Percentiles rank a stretch among this genome's conserved stretches.
Evolutionary conservation across 2,329 filamentous ascomycete species (phyloP).

Genomic region (Cladosporium colombiae): DNA sequence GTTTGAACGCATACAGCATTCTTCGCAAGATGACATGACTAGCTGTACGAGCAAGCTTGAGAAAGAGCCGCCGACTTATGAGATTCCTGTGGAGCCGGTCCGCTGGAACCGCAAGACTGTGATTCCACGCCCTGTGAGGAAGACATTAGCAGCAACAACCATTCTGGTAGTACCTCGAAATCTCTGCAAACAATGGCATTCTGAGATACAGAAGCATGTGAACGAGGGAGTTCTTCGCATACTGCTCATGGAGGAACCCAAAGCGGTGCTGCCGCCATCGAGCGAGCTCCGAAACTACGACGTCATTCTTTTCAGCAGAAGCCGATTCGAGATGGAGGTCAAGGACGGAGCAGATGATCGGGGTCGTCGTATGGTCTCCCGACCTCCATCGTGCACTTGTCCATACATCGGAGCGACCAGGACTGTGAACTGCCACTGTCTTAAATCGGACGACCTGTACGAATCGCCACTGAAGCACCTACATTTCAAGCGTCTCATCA

Average conservation of each 20-base stretch:
- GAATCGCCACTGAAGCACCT: conserved; percentile 67
- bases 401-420: conserved; percentile 49
- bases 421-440: conserved; percentile 48
- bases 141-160: conserved; percentile 69
- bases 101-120: conserved; percentile 46
- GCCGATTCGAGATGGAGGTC: conserved; percentile 69
- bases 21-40: conserved; percentile 53
- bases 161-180: conserved; percentile 82
- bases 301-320: conserved; percentile 74
- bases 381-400: conserved; percentile 36
- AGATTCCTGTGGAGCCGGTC: conserved; percentile 43
- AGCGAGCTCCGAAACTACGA: conserved; percentile 67
- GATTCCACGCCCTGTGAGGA: conserved; percentile 45
- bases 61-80: conserved; percentile 37
- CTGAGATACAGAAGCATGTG: conserved; percentile 79
- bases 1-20: conserved; percentile 55
- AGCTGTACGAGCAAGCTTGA: conserved; percentile 57
- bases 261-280: conserved; percentile 57
- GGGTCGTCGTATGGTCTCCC: conserved; percentile 40
- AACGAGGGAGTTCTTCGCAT: conserved; percentile 57
- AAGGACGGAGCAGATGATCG: conserved; percentile 50
- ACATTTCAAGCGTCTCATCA: conserved; percentile 84
- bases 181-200: conserved; percentile 78
- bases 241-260: conserved; percentile 59
- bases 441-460: conserved; percentile 46